Conservation (phyloP, 2,329 filamentous ascomycete genomes). For the Phaeoacremonium minimum region DNA sequence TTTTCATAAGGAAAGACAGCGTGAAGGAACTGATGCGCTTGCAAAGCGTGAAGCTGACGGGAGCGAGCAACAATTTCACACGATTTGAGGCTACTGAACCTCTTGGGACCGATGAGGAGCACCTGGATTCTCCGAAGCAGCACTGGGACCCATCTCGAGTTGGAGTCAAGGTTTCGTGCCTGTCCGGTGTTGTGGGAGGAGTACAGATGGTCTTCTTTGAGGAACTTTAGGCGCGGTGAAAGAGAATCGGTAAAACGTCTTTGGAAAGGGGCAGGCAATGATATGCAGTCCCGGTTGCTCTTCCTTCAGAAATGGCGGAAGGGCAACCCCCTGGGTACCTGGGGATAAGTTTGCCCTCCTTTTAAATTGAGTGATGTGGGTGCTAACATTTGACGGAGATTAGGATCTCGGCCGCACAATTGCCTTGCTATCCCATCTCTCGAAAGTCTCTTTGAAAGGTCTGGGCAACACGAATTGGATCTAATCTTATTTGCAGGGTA, state of each 20-base stretch:
- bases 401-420: too few species aligned
- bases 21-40: too few species aligned
- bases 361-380: constrained; percentile 1
- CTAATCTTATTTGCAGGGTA: too few species aligned
- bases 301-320: constrained; percentile 46
- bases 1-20: too few species aligned
- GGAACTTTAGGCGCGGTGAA: constrained; percentile 5
- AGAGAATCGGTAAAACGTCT: constrained; percentile 10
- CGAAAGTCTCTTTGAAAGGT: too few species aligned
- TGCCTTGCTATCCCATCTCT: too few species aligned
- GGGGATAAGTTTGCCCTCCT: constrained; percentile 43
- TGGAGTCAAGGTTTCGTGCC: constrained; percentile 92
- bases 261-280: constrained; percentile 31
- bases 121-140: constrained; percentile 1
- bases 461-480: too few species aligned
- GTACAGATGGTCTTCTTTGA: constrained; percentile 14
- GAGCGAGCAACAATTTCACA: constrained; percentile 11
- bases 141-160: constrained; percentile 80
- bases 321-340: constrained; percentile 37
- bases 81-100: constrained; percentile 16
- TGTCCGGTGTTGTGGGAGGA: constrained; percentile 54
- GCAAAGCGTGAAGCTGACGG: too few species aligned
- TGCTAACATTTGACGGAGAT: constrained; percentile 24
- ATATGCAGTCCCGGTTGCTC: constrained; percentile 42
- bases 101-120: too few species aligned